Base-by-base conservation (phyloP, 345 rosid species). In the Anacardium occidentale region DNA sequence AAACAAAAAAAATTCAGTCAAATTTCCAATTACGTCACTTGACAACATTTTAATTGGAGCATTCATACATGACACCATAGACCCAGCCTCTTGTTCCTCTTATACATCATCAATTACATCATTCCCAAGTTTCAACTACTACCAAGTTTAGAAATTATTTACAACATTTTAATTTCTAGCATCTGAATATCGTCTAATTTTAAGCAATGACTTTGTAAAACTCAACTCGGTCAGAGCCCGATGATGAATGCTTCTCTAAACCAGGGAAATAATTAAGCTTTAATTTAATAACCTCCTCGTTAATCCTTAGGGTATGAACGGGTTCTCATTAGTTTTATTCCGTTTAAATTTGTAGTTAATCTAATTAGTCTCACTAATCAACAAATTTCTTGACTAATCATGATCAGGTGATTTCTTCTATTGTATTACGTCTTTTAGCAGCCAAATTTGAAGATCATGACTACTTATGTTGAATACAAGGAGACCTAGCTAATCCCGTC, bases 381-480 rank as follows among this genome's bases (percentile, higher is more conserved):
- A 52, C 18, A 11, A 64, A 24, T 20, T 47, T 24, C 10, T 24
- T 65, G 69, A 65, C 55, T 14, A 2, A 15, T 15, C 22, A 47
- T 25, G 8, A 8, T 65, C 17, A 6, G 32, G n/a, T 22, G 1
- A 12, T 63, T 64, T 45, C 45, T 64, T 64, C 21, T 22, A 32
- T 11, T 45, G 32, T 2, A 45, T 45, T 20, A 45, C 21, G 7
- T 13, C 11, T 26, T 45, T 47, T 10, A 56, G 56, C 69, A 47
- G 69, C 69, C 56, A 65, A 47, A 47, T 4, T 47, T 65, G 69
- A 65, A 65, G 54, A 48, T 22, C 17, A 20, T 20, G 5, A 12
- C n/a, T n/a, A 18, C 0, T n/a, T 17, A 7, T 32, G 24, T 20
- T 10, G 66, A 40, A 20, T 40, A 10, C 22, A 32, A 32, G 21